Evolutionary conservation across 2,329 filamentous ascomycete genomes (phyloP).

Genomic region (Fusarium siculi): DNA sequence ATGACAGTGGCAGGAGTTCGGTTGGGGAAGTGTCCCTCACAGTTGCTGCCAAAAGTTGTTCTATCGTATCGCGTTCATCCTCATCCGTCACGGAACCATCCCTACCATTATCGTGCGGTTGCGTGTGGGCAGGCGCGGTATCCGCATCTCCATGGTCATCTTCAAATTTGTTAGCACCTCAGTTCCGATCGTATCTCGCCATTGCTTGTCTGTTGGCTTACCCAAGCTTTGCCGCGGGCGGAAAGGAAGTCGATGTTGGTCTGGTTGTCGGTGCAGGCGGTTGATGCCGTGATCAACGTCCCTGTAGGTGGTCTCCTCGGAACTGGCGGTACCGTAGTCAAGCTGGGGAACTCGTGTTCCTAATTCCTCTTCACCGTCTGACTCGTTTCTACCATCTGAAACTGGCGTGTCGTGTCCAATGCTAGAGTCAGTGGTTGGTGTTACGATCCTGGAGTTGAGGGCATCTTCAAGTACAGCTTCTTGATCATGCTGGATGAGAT

Average conservation of each 20-base stretch:
- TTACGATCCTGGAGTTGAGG: neutral
- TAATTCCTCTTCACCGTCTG: neutral
- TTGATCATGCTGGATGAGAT: neutral
- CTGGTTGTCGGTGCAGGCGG: neutral
- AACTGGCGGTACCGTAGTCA: neutral
- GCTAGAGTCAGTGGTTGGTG: neutral
- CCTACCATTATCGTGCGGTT: neutral
- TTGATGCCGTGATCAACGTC: neutral
- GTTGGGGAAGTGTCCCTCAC: conserved; percentile 10
- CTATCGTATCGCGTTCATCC: neutral
- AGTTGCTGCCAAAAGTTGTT: neutral
- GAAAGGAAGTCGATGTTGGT: neutral
- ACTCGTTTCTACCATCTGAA: neutral
- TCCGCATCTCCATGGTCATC: neutral
- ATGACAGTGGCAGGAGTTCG: neutral
- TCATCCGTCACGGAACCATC: neutral
- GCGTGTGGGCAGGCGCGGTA: neutral
- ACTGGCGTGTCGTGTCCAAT: neutral
- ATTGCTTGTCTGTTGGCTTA: neutral
- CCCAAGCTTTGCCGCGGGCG: neutral
- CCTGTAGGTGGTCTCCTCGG: neutral
- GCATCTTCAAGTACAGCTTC: neutral
- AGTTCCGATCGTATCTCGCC: too few species aligned
- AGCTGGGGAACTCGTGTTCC: neutral
- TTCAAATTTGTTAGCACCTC: neutral